Base-by-base conservation (phyloP, 495 filamentous ascomycete genomes). In the Rhypophila decipiens region DNA sequence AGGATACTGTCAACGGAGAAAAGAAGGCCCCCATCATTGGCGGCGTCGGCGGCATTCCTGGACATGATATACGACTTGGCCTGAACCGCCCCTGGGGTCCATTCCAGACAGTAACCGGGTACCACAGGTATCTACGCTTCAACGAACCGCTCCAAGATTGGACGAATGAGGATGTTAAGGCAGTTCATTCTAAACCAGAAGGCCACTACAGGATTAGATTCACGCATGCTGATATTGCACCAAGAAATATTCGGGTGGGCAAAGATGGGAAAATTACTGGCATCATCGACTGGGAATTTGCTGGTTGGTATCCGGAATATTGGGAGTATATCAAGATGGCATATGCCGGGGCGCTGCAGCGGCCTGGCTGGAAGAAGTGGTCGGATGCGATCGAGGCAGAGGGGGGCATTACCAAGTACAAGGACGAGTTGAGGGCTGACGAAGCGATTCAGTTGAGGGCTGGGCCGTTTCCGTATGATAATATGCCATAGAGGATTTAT, bases 311-410 rank as follows among this genome's bases (percentile, higher is more conserved):
- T 43, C 41, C 41, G 12, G 1, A 29, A 9, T 43, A 49, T 12
- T 49, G 47, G 47, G 47, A 49, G 31, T 49, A 43, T n/a, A 31
- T 36, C 22, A 47, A 39, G 23, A 31, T 39, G 36, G 36, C 11
- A 7, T 39, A 39, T 39, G 12, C 5, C 9, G 12, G 36, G 5
- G 36, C 12, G 5, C 12, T n/a, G 36, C 12, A 19, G 36, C 5
- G 36, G 36, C 12, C 12, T 8, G 36, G 5, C 12, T n/a, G 36
- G 18, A 19, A 39, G 18, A 39, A 39, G 18, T n/a, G 36, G 36
- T 39, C 12, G 5, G 11, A 39, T n/a, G 36, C 27, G 27, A 7
- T 31, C 7, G 27, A 31, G 27, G 27, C 27, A 31, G 27, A 31
- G 27, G 7, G 13, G 27, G 27, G 27, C 13, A 31, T 31, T 31